Base-by-base conservation (phyloP, 148 eudicot genomes). In the Vaccinium macrocarpon region DNA sequence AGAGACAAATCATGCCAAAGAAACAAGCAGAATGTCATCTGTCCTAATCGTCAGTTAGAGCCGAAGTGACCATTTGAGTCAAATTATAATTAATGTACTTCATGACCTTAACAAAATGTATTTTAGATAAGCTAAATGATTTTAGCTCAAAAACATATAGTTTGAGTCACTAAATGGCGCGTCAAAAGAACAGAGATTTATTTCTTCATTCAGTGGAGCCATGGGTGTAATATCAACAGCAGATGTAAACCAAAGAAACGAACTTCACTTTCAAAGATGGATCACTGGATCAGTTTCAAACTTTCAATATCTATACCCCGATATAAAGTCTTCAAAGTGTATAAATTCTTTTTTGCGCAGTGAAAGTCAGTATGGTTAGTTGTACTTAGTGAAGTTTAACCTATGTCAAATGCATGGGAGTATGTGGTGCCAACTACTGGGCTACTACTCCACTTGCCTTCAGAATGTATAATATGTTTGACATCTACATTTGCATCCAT, bases 191-290 rank as follows among this genome's bases (percentile, higher is more conserved):
- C 51, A 73, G 50, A 73, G 9, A 73, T 42, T 73, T 35, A 73
- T 73, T 38, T 42, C 77, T 73, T 73, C 77, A 73, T 6, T 38
- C 77, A 73, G 77, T 35, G 42, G 49, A 73, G 77, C n/a, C 77
- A 73, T 18, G 19, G 77, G 49, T 73, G 6, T 7, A 14, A 38
- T 35, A 72, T 72, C 51, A 38, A 73, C 50, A 42, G 10, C 76
- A 35, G 48, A 71, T 29, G 35, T 38, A 29, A 70, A 35, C 76
- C 48, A 71, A 73, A 73, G 50, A 73, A 73, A 73, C 8, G 5
- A 73, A 73, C 48, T 73, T 42, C 48, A 73, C 2, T 35, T 64
- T 7, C 9, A 38, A 73, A 38, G 25, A 73, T 16, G 50, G 12
- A 48, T 12, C 19, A 71, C 76, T 0, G 8, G 76, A 71, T 71